phyloP scores from a whole-genome alignment of 2,329 filamentous ascomycete genomes.

The Xylariaceae sp. region DNA sequence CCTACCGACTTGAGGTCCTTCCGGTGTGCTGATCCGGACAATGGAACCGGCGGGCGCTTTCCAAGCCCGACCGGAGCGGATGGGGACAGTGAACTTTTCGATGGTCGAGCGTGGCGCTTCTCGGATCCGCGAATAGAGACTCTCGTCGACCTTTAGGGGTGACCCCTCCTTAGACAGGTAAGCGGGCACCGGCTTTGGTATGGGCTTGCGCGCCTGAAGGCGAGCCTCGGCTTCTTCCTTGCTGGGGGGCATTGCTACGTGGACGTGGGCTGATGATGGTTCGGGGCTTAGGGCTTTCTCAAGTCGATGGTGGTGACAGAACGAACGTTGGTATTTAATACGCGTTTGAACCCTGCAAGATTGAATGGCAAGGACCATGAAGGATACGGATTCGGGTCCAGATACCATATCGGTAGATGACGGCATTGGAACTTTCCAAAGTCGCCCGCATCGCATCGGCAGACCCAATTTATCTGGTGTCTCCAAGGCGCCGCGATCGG shows the following conservation, averaged over 20 bases:
- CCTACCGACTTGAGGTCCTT: conserved; percentile 69
- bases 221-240: conserved; percentile 26
- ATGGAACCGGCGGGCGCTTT: conserved; percentile 63
- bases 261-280: too few relatives aligned
- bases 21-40: conserved; percentile 68
- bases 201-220: conserved; percentile 37
- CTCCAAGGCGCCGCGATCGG: too few relatives aligned
- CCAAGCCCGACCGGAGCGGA: conserved; percentile 72
- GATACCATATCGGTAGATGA: background rate
- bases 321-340: too few relatives aligned
- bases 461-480: too few relatives aligned
- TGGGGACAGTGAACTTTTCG: conserved; percentile 60
- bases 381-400: background rate
- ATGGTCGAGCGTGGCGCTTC: conserved; percentile 36
- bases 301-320: too few relatives aligned
- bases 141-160: conserved; percentile 38
- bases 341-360: too few relatives aligned
- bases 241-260: too few relatives aligned
- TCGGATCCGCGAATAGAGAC: conserved; percentile 59
- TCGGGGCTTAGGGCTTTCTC: too few relatives aligned
- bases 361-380: background rate
- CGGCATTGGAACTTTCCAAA: too few relatives aligned
- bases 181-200: conserved; percentile 45
- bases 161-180: conserved; percentile 42
- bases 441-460: too few relatives aligned